Conservation (phyloP, 2,329 filamentous ascomycete genomes). For the Hypoxylon sp. region DNA sequence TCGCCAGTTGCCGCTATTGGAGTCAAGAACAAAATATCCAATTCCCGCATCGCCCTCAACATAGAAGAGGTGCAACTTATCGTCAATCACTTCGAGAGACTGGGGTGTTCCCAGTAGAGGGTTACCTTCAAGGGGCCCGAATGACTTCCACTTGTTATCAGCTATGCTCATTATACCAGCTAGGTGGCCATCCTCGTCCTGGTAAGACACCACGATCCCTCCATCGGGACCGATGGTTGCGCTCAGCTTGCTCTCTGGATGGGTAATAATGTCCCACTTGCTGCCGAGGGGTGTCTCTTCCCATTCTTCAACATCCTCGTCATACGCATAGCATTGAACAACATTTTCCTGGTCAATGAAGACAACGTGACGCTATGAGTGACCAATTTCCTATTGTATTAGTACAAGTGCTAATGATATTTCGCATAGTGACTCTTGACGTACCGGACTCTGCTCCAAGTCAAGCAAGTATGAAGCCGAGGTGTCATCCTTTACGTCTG, state of each 20-base stretch:
- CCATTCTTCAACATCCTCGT: conserved; percentile 40
- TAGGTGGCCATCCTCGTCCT: conserved; percentile 29
- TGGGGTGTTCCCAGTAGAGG: conserved; percentile 35
- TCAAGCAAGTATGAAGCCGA: conserved; percentile 36
- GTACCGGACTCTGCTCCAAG: conserved; percentile 17
- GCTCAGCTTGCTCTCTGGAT: conserved; percentile 30
- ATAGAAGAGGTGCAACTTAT: conserved; percentile 37
- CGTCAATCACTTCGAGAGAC: conserved; percentile 36
- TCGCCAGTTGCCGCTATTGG: conserved; percentile 22
- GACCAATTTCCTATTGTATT: background rate
- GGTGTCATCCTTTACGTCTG: conserved; percentile 34
- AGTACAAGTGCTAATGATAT: conserved; percentile 9
- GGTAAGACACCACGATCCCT: conserved; percentile 37
- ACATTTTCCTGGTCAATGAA: conserved; percentile 34
- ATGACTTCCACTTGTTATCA: conserved; percentile 27
- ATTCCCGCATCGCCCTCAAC: conserved; percentile 23
- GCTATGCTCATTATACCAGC: conserved; percentile 27
- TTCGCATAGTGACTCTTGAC: background rate
- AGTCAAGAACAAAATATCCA: conserved; percentile 25
- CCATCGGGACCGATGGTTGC: conserved; percentile 25
- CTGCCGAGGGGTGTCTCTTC: conserved; percentile 35
- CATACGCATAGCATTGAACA: conserved; percentile 35
- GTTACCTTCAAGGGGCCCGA: conserved; percentile 23
- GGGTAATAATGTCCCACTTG: conserved; percentile 32
- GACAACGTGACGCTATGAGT: conserved; percentile 32